Base-by-base conservation (phyloP, 2,329 filamentous ascomycete species). In the Xylariomycetidae sp. region DNA sequence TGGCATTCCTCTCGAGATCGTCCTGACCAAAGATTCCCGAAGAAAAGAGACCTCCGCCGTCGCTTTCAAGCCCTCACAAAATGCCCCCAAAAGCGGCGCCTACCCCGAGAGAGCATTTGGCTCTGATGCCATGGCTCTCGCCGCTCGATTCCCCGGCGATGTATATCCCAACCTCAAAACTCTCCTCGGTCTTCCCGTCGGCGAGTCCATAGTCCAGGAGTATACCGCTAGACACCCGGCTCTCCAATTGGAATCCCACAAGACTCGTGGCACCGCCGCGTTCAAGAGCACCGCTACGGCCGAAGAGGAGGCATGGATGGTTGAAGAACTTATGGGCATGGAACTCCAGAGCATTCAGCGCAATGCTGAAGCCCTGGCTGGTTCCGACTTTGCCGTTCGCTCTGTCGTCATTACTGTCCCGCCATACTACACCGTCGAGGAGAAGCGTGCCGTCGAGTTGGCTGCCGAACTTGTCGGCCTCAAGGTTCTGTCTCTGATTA, bases 251-350 rank as follows among this genome's bases (percentile, higher is more conserved):
- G 76, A 80, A 52, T 58, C 71, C 6, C 69, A 74, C 45, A 63
- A 70, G 53, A 62, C 58, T 25, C 77, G 82, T 46, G 77, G 75
- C 17, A 92, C 88, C 1, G 81, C 84, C 35, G 77, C 81, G n/a
- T 85, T 98, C 65, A 82, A 83, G 65, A 95, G 88, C 67, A 72
- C 72, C 52, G 74, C 66, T 48, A 58, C 63, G 9, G 65, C 70
- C 9, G 68, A 77, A 23, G 77, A 82, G 45, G 79, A 85, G 43
- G 63, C 74, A 25, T 81, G 80, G 77, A 76, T 85, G 51, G 82
- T 97, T 1, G 92, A 98, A 66, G 92, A 98, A 66, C 71, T 98
- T 46, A 64, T 98, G 56, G 89, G 89, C 30, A 98, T 98, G 92
- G 81, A 97, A 65, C 72, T 98, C 46, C 86, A 94, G 69, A 92